Evolutionary conservation across 768 basidiomycete species (phyloP).

Genomic region (Mrakia gelida): DNA sequence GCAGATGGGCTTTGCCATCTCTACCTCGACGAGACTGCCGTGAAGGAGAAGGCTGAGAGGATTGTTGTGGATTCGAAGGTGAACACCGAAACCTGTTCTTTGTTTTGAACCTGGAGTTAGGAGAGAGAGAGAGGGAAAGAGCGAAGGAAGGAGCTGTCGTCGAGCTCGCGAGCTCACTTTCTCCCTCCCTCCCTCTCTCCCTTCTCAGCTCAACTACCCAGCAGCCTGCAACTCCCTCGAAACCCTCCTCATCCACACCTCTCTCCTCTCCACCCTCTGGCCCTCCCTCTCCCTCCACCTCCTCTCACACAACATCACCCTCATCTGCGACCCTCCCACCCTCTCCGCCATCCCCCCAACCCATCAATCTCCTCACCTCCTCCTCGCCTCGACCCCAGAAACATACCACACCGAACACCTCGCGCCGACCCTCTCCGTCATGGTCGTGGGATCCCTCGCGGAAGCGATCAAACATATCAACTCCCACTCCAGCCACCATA

Average conservation of each 20-base stretch:
- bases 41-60: slow-evolving; percentile 70
- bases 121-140: background rate
- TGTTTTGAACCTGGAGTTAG: background rate
- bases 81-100: slow-evolving; percentile 23
- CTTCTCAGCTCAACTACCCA: slow-evolving; percentile 75
- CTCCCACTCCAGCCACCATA: slow-evolving; percentile 88
- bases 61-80: slow-evolving; percentile 91
- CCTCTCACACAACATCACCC: slow-evolving; percentile 61
- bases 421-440: slow-evolving; percentile 74
- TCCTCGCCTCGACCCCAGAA: slow-evolving; percentile 53
- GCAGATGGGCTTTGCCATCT: slow-evolving; percentile 92
- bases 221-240: slow-evolving; percentile 94
- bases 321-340: slow-evolving; percentile 71
- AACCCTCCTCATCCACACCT: slow-evolving; percentile 78
- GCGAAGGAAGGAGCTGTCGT: background rate
- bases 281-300: slow-evolving; percentile 69
- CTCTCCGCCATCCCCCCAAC: slow-evolving; percentile 53
- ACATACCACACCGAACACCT: slow-evolving; percentile 87
- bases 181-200: background rate
- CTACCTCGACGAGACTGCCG: slow-evolving; percentile 79
- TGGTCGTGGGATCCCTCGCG: slow-evolving; percentile 63
- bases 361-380: slow-evolving; percentile 43
- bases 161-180: background rate
- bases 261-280: slow-evolving; percentile 70
- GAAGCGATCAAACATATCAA: slow-evolving; percentile 86